Conservation (phyloP, 768 basidiomycete genomes). For the Russula lepida region DNA sequence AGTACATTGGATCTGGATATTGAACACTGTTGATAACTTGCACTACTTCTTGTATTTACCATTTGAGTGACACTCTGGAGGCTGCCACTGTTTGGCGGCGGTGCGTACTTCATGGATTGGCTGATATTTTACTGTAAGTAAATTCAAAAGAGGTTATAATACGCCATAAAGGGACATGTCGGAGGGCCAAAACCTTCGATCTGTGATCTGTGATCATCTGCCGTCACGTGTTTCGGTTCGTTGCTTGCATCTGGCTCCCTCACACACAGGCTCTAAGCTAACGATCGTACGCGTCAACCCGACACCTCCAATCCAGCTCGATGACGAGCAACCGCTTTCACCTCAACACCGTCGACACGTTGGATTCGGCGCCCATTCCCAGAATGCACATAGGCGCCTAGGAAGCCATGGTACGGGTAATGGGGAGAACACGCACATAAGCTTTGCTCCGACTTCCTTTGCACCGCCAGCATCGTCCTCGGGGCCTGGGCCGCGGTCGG, state of each 20-base stretch:
- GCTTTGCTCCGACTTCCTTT: slow-evolving; percentile 65
- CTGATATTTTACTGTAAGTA: no score
- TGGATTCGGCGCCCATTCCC: slow-evolving; percentile 24
- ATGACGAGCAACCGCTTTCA: slow-evolving; percentile 32
- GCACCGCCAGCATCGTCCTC: slow-evolving; percentile 26
- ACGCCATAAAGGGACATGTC: no score
- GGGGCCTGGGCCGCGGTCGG: slow-evolving; percentile 22
- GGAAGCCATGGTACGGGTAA: slow-evolving; percentile 24
- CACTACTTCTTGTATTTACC: not conserved
- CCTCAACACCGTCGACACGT: slow-evolving; percentile 25
- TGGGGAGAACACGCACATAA: slow-evolving; percentile 34
- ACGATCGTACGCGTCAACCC: slow-evolving; percentile 63
- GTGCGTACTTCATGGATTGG: no score
- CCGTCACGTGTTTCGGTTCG: no score
- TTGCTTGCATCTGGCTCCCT: no score
- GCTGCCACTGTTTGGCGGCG: no score
- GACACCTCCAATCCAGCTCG: slow-evolving; percentile 27
- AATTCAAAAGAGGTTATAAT: no score
- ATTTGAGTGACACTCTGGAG: no score
- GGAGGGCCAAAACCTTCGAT: no score
- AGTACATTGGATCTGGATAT: not conserved
- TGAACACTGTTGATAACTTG: no score
- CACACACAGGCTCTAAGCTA: no score
- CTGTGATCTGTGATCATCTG: no score
- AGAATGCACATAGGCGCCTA: slow-evolving; percentile 25